Conservation (phyloP, 2,329 filamentous ascomycete species). For the Diaporthe batatas region DNA sequence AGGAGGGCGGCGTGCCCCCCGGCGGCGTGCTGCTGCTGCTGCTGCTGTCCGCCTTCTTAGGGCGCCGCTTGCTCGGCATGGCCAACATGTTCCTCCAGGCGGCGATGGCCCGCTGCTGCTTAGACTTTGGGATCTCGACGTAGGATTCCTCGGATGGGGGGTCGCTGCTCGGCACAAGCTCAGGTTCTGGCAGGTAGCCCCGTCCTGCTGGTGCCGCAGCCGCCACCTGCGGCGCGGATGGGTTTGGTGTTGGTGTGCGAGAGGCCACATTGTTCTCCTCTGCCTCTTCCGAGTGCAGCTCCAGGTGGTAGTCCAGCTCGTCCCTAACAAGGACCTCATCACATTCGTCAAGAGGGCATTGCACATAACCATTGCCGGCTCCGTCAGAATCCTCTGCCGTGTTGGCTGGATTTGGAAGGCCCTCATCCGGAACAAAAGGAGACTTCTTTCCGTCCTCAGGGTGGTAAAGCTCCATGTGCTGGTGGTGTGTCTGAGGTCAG, state of each 20-base stretch:
- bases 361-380: slow-evolving; percentile 58
- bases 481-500: slow-evolving; percentile 36
- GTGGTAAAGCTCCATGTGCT: slow-evolving; percentile 51
- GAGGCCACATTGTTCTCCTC: slow-evolving; percentile 52
- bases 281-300: slow-evolving; percentile 68
- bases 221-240: neutral
- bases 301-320: slow-evolving; percentile 70
- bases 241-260: slow-evolving; percentile 24
- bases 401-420: slow-evolving; percentile 42
- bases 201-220: neutral
- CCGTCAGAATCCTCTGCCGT: slow-evolving; percentile 39
- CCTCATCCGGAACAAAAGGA: slow-evolving; percentile 43
- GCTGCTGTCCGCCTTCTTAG: slow-evolving; percentile 35
- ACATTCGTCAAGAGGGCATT: slow-evolving; percentile 70
- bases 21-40: neutral
- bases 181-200: neutral
- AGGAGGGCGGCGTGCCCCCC: slow-evolving; percentile 17
- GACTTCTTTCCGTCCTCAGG: slow-evolving; percentile 46
- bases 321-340: slow-evolving; percentile 66
- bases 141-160: slow-evolving; percentile 27
- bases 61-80: slow-evolving; percentile 35
- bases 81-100: slow-evolving; percentile 41
- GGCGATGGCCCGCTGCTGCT: slow-evolving; percentile 39
- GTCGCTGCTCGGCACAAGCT: slow-evolving; percentile 15
- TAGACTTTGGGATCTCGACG: slow-evolving; percentile 31